Evolutionary conservation across 2,329 filamentous ascomycete genomes (phyloP).

Genomic region (Beauveria brongniartii): DNA sequence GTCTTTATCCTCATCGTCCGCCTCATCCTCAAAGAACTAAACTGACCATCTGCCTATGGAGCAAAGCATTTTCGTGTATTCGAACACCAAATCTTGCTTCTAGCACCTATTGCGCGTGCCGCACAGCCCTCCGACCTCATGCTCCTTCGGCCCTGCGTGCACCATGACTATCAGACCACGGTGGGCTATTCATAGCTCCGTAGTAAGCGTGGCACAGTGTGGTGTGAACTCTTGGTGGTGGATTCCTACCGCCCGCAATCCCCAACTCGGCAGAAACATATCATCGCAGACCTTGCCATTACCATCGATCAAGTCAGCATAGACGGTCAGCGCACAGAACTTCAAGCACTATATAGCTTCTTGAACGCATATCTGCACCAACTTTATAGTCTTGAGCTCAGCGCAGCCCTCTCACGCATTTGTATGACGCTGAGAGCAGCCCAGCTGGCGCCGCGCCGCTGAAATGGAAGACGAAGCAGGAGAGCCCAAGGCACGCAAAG

Average conservation of each 20-base stretch:
- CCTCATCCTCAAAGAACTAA: too few relatives aligned
- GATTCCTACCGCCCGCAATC: slow-evolving; percentile 1
- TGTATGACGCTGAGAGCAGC: not conserved
- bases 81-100: not conserved
- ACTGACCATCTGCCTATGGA: not conserved
- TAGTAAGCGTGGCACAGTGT: slow-evolving; percentile 2
- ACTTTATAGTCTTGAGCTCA: not conserved
- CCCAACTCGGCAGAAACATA: slow-evolving; percentile 10
- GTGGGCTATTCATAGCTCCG: not conserved
- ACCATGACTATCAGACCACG: not conserved
- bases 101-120: not conserved
- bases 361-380: not conserved
- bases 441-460: not conserved
- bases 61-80: not conserved
- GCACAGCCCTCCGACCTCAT: not conserved
- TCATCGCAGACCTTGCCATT: not conserved
- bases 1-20: too few relatives aligned
- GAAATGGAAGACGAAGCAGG: slow-evolving; percentile 11
- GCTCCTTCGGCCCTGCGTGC: not conserved
- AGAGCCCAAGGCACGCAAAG: slow-evolving; percentile 22
- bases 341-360: not conserved
- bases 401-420: not conserved
- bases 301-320: not conserved
- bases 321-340: not conserved
- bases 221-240: not conserved